Base-by-base conservation (phyloP, 495 filamentous ascomycete species). In the Bombardia bombarda region DNA sequence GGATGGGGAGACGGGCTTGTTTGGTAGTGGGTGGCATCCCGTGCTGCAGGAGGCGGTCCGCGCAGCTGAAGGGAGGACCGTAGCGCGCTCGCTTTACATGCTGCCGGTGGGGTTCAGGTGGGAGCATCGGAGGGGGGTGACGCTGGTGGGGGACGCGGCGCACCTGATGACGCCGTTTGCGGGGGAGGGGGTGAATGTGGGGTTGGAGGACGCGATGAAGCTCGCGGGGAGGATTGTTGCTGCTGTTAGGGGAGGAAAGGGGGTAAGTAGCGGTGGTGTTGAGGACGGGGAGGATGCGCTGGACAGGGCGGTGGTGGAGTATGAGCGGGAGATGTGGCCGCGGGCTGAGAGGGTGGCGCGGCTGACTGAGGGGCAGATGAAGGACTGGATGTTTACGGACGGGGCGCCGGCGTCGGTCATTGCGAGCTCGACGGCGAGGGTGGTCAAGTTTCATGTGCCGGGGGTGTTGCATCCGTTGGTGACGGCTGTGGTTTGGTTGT, bases 101-200 rank as follows among this genome's bases (percentile, higher is more conserved):
- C 64, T 83, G 0, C 75, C 74, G 1, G 56, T 73, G 0, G 76
- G 70, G 17, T 57, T 58, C 40, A 50, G 40, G 7, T 83, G 77
- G 76, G 46, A 63, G 33, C 71, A 75, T 43, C 47, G 51, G 9
- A 31, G 50, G 4, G 67, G 70, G 16, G 55, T 69, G 4, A 81
- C 79, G 5, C 51, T 83, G 7, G 61, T 56, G 9, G 78, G 78
- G 3, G 78, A 82, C 59, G 75, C 78, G 0, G 78, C 78, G 12
- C 75, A 82, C 51, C 44, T 80, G 28, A 79, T 79, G 75, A 72
- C 71, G 7, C 76, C 76, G 0, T 78, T 71, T 53, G 75, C 72
- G 0, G 78, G 78, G 1, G 73, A 74, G 22, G 77, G 78, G 2
- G 74, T 80, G 19, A 80, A 82, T 43, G 42, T 73, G 0, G 77